phyloP scores from a whole-genome alignment of 345 rosid genomes.

The Moringa oleifera region DNA sequence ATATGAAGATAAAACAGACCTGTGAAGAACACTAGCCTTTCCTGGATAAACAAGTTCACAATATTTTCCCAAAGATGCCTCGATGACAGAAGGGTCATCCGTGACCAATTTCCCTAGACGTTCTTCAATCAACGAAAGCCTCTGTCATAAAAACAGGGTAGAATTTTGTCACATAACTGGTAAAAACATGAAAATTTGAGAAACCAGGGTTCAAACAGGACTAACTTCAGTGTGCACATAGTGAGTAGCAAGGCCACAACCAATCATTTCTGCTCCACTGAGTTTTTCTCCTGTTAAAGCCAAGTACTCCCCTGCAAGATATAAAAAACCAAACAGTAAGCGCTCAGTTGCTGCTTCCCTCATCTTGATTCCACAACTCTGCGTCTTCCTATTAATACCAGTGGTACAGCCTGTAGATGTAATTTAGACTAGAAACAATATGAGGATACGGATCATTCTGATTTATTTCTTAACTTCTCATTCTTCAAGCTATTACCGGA shows the following conservation, averaged over 20 bases:
- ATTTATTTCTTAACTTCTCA: too few relatives aligned
- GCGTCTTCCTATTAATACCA: too few relatives aligned
- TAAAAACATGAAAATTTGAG: conserved; percentile 8
- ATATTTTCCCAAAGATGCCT: conserved; percentile 54
- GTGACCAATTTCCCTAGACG: conserved; percentile 65
- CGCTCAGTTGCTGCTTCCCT: too few relatives aligned
- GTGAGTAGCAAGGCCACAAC: conserved; percentile 91
- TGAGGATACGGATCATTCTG: not conserved
- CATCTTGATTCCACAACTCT: too few relatives aligned
- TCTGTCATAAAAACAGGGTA: conserved; percentile 35
- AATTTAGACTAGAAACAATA: too few relatives aligned
- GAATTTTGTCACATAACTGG: conserved; percentile 1
- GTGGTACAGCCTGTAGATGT: too few relatives aligned
- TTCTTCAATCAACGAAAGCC: conserved; percentile 52
- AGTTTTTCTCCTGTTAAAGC: conserved; percentile 83
- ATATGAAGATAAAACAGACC: conserved; percentile 35
- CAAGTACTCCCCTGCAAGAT: conserved; percentile 88
- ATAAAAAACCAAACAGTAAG: too few relatives aligned
- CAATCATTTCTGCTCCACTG: conserved; percentile 81
- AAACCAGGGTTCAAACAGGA: not conserved
- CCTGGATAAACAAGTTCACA: conserved; percentile 59
- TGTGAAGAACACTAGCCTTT: conserved; percentile 58
- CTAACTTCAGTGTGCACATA: conserved; percentile 54
- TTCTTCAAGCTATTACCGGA: not conserved
- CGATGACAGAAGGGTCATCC: conserved; percentile 88